Conservation (phyloP, 768 basidiomycete genomes). For the Bullera alba region DNA sequence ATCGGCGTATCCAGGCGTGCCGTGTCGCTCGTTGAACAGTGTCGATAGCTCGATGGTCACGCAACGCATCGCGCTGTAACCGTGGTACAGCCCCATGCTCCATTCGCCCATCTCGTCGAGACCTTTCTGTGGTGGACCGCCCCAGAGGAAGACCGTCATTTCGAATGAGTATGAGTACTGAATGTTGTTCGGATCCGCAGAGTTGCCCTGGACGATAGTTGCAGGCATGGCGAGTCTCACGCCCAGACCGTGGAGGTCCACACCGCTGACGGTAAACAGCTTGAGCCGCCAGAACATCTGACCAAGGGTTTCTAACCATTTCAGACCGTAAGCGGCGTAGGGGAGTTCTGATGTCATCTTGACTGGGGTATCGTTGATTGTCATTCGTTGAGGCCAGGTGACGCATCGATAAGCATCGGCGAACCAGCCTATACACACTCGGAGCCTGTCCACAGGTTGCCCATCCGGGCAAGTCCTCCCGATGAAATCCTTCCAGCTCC, state of each 20-base stretch:
- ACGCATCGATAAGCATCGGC: not conserved
- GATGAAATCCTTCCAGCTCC: not conserved
- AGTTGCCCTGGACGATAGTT: not conserved
- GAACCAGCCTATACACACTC: constrained; percentile 1
- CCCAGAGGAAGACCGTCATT: not conserved
- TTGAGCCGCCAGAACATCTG: not conserved
- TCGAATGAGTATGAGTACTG: not conserved
- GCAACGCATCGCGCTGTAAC: not conserved
- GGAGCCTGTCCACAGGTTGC: not conserved
- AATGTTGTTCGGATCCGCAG: not conserved
- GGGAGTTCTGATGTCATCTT: not conserved
- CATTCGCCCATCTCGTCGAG: not conserved
- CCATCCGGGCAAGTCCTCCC: not conserved
- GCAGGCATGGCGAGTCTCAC: not conserved
- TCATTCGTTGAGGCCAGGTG: not conserved
- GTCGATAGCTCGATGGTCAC: not conserved
- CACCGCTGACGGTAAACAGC: not conserved
- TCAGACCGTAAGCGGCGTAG: not conserved
- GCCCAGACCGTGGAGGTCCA: not conserved
- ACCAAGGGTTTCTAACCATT: not conserved
- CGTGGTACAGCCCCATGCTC: not conserved
- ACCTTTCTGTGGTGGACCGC: not conserved
- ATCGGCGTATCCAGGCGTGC: not conserved
- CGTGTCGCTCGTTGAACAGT: not conserved
- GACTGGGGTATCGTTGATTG: not conserved